Evolutionary conservation across 1,284 basidiomycete genomes (phyloP).

Genomic region (Earliella scabrosa): DNA sequence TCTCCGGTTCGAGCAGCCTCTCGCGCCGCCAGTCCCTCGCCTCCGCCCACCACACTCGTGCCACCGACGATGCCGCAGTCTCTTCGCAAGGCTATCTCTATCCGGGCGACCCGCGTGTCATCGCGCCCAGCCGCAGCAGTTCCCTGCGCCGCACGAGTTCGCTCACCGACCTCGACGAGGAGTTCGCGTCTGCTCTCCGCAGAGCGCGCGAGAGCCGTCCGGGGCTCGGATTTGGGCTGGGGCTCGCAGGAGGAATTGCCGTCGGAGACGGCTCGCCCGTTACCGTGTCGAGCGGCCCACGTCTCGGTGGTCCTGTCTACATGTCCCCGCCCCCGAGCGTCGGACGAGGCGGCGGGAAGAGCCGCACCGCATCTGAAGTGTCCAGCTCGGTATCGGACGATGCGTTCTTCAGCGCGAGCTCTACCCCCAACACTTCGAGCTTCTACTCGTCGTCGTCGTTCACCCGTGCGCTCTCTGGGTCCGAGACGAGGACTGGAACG

Average conservation of each 20-base stretch:
- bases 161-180: slow-evolving; percentile 75
- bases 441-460: slow-evolving; percentile 40
- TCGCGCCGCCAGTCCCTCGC: slow-evolving; percentile 52
- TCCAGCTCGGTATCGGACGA: slow-evolving; percentile 56
- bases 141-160: slow-evolving; percentile 73
- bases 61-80: slow-evolving; percentile 72
- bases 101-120: slow-evolving; percentile 68
- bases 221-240: slow-evolving; percentile 50
- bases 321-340: slow-evolving; percentile 65
- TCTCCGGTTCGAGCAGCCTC: slow-evolving; percentile 47
- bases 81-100: slow-evolving; percentile 66
- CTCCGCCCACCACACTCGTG: slow-evolving; percentile 61
- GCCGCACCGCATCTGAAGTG: slow-evolving; percentile 33
- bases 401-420: slow-evolving; percentile 56
- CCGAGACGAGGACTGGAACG: slow-evolving; percentile 24
- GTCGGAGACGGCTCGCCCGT: slow-evolving; percentile 53
- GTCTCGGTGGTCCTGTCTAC: slow-evolving; percentile 53
- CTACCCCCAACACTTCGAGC: slow-evolving; percentile 31
- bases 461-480: slow-evolving; percentile 28
- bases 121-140: slow-evolving; percentile 64
- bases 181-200: slow-evolving; percentile 57
- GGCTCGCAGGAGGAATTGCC: slow-evolving; percentile 41
- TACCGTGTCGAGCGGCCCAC: slow-evolving; percentile 59
- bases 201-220: slow-evolving; percentile 48
- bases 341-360: slow-evolving; percentile 40